These are phyloP conservation scores for Pulveroboletus sp. DNA, from an alignment of 768 basidiomycete genomes.

Conservation along the genomic window DNA sequence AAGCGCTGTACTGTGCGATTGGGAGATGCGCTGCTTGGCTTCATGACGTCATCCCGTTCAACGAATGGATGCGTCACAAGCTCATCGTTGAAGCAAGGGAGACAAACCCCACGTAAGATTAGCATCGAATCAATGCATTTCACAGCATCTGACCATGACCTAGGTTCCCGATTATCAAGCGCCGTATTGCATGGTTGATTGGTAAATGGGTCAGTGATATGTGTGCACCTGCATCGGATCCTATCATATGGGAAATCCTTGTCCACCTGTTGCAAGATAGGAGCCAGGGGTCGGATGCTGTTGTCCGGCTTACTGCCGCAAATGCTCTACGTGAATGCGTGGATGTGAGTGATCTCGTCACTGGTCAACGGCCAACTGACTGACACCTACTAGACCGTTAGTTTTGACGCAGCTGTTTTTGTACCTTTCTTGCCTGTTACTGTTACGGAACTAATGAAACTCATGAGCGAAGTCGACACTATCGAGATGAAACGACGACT, in stretches of 20 bases:
- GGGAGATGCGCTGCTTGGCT: conserved; percentile 75
- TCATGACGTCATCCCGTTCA: conserved; percentile 62
- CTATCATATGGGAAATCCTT: conserved; percentile 77
- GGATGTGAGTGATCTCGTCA: conserved; percentile 57
- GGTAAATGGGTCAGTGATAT: conserved; percentile 84
- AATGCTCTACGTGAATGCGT: conserved; percentile 78
- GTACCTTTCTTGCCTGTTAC: conserved; percentile 62
- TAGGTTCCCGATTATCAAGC: conserved; percentile 89
- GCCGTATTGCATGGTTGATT: conserved; percentile 93
- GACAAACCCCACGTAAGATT: conserved; percentile 53
- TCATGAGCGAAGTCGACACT: conserved; percentile 72
- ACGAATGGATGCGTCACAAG: conserved; percentile 63
- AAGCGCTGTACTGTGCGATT: conserved; percentile 85
- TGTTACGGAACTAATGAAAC: conserved; percentile 62
- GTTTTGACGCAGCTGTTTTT: conserved; percentile 63
- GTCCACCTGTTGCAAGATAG: conserved; percentile 72
- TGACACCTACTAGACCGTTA: conserved; percentile 47
- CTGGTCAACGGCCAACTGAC: conserved; percentile 1
- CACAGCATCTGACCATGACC: conserved; percentile 5
- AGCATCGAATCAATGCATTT: background rate
- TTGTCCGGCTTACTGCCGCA: conserved; percentile 85
- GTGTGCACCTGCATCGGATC: conserved; percentile 55
- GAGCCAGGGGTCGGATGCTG: conserved; percentile 70
- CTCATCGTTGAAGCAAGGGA: conserved; percentile 59
- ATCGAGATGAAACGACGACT: conserved; percentile 76